These are phyloP conservation scores for Mycena chlorophos DNA, from an alignment of 768 basidiomycete genomes.

Conservation along the genomic window DNA sequence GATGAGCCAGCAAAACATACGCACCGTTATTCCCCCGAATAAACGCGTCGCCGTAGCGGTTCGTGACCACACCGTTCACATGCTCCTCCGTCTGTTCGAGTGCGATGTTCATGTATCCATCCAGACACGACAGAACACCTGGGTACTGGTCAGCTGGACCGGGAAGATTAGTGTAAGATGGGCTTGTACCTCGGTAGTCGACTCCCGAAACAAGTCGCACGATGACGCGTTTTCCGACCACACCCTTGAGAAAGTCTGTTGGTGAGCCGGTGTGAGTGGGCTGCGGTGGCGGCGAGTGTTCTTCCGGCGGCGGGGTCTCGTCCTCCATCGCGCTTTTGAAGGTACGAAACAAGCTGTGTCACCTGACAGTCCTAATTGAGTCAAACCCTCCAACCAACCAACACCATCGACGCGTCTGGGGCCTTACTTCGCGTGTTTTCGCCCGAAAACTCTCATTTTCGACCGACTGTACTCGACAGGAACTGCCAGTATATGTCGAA, in stretches of 20 bases:
- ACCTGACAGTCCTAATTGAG: no score
- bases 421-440: no score
- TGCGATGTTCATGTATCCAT: slow-evolving; percentile 99
- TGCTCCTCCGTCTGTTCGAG: slow-evolving; percentile 97
- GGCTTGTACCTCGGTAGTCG: slow-evolving; percentile 86
- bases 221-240: slow-evolving; percentile 94
- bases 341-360: no score
- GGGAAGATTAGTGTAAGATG: neutral
- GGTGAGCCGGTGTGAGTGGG: slow-evolving; percentile 60
- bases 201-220: slow-evolving; percentile 90
- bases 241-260: slow-evolving; percentile 90
- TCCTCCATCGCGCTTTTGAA: neutral
- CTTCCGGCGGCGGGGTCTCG: neutral
- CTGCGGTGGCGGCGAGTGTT: neutral
- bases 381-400: no score
- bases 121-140: slow-evolving; percentile 93
- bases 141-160: neutral
- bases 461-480: no score
- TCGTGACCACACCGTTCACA: slow-evolving; percentile 83
- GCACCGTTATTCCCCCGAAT: slow-evolving; percentile 91
- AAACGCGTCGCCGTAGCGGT: slow-evolving; percentile 93
- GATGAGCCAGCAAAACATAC: slow-evolving; percentile 8
- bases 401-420: no score
- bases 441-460: no score
- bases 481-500: neutral